Base-by-base conservation (phyloP, 306 rosid species). In the Alnus glutinosa region DNA sequence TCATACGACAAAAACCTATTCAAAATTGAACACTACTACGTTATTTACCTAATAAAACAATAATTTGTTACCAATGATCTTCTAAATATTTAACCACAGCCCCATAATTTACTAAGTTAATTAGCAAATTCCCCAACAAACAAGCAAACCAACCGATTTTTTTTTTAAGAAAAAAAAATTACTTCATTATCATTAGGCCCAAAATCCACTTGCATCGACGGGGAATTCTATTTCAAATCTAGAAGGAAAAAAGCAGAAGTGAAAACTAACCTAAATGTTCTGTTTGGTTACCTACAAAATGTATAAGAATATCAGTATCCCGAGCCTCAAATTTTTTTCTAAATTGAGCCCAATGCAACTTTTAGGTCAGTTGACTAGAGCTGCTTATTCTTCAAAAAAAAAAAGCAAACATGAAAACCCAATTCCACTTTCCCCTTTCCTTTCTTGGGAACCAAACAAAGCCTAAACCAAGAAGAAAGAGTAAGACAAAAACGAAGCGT, bases 361-460 rank as follows among this genome's bases (percentile, higher is more conserved):
- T 47, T 15, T 15, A 36, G 48, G 66, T 16, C n/a, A 28, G 70
- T 75, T 50, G 58, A 78, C 64, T 7, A 19, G 3, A 55, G 62
- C 47, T 13, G 52, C 19, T 37, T 28, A 54, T 55, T 18, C 5
- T 14, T 70, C n/a, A 15, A 71, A 49, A 55, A 71, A 71, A 62
- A 4, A 59, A 61, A 67, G 28, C 62, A 62, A 51, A 76, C 18
- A 11, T 1, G 66, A 6, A 62, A 69, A 23, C 70, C 62, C 47
- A 57, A 81, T 63, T 11, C 23, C 52, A 37, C 50, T 14, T 14
- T 16, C 11, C 58, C 15, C 16, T 83, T 71, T 58, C 49, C 32
- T 19, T 63, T 78, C 39, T 23, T 8, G 9, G 28, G 18, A 83
- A 44, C 15, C 55, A 83, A 74, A 75, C 54, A 76, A 18, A 58